phyloP scores from a whole-genome alignment of 75 land plant species.

The Picea sitchensis region DNA sequence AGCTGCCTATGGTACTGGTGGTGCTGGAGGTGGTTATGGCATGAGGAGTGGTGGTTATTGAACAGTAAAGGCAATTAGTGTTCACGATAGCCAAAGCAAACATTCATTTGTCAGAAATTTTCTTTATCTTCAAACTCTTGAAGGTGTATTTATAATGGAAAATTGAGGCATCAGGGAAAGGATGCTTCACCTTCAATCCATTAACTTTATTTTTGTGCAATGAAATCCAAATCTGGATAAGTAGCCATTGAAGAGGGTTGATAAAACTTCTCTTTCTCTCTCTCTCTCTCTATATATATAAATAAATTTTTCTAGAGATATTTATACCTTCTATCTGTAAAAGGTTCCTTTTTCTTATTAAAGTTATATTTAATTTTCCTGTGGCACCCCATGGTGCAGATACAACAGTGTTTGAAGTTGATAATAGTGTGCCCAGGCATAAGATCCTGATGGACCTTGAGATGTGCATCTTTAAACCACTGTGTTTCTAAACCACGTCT shows the following conservation, averaged over 20 bases:
- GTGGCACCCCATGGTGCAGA: no score
- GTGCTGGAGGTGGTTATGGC: conserved; percentile 17
- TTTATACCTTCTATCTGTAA: not conserved
- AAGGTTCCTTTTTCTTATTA: not conserved
- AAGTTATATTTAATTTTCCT: no score
- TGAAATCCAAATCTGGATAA: not conserved
- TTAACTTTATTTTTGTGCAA: not conserved
- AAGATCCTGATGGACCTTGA: no score
- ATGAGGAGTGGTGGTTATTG: conserved; percentile 1
- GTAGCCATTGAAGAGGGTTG: no score
- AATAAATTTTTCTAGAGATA: not conserved
- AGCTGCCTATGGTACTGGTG: not conserved
- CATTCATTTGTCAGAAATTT: not conserved
- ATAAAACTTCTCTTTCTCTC: not conserved
- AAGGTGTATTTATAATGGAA: not conserved
- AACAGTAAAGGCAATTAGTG: not conserved
- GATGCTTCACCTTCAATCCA: not conserved
- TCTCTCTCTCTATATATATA: not conserved
- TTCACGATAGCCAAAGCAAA: not conserved
- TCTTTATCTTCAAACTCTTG: not conserved
- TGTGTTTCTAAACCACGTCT: no score
- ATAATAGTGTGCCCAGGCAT: no score
- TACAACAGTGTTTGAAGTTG: no score
- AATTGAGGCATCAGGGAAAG: not conserved
- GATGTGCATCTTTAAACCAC: no score